Base-by-base conservation (phyloP, 1,284 basidiomycete species). In the Cutaneotrichosporon daszewskae region DNA sequence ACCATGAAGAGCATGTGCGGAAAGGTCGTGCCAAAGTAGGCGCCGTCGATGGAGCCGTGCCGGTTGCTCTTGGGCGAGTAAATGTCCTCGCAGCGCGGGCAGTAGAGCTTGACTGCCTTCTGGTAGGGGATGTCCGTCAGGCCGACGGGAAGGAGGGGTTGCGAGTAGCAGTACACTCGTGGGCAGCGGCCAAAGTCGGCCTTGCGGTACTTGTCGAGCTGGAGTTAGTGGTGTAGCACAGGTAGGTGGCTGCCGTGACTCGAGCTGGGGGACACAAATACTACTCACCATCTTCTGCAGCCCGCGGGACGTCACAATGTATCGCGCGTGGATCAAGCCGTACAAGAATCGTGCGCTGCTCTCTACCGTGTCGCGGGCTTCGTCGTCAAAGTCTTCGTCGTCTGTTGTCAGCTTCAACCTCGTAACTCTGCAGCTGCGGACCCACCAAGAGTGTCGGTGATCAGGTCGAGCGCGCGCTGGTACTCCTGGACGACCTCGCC, bases 161-260 rank as follows among this genome's bases (percentile, higher is more conserved):
- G 90, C 5, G 80, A 79, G 63, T 87, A 84, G 74, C 91, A 96
- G 57, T 91, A 79, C 14, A 95, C 91, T 47, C 91, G 85, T 1
- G 92, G 91, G 72, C 91, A 96, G 40, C 91, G 83, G 27, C 91
- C 91, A 61, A 96, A 96, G 69, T 96, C 92, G 42, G 87, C 88
- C 59, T 87, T 85, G 71, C 92, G 94, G 77, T 92, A 95, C 72
- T 96, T 96, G 59, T 95, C 90, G 43, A 92, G 81, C 88, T 92
- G 66, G n/a, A 7, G 39, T 45, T 16, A 45, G 48, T 18, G 17
- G 8, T n/a, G n/a, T n/a, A 27, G 26, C 13, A 8, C 26, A 27
- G 26, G 9, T 8, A 27, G 8, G 14, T 14, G 9, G 6, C 22
- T 18, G 14, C 4, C 13, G 11, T 16, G 9, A 27, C 5, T 7